Conservation (phyloP, 192 early-diverging fungal species). For the Coemansia asiatica region DNA sequence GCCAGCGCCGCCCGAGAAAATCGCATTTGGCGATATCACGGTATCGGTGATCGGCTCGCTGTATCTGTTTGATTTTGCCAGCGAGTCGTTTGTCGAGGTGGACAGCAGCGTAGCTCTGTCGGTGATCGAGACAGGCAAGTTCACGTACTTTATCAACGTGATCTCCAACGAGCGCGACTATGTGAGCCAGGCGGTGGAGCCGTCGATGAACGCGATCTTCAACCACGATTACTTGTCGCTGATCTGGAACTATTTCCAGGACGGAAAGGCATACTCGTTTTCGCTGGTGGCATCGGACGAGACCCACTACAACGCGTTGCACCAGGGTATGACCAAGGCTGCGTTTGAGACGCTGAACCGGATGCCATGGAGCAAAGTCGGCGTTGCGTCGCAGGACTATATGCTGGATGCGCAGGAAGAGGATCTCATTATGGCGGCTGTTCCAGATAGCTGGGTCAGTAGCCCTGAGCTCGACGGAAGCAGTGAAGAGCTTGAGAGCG, state of each 20-base stretch:
- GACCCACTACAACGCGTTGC: constrained; percentile 59
- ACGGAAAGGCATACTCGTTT: constrained; percentile 68
- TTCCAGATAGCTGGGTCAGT: constrained; percentile 29
- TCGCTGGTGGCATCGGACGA: constrained; percentile 64
- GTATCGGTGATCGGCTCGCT: constrained; percentile 59
- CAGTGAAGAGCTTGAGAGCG: constrained; percentile 17
- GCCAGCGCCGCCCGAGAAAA: constrained; percentile 28
- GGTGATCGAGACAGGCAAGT: constrained; percentile 38
- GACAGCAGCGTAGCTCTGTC: constrained; percentile 45
- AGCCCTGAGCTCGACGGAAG: constrained; percentile 15
- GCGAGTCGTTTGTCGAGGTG: constrained; percentile 59
- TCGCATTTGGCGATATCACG: constrained; percentile 54
- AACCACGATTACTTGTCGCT: constrained; percentile 69
- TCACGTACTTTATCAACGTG: constrained; percentile 60
- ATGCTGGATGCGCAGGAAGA: constrained; percentile 73
- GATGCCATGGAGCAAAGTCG: constrained; percentile 64
- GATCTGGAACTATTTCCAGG: constrained; percentile 79
- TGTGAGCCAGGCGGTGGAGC: constrained; percentile 62
- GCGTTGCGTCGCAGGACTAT: constrained; percentile 71
- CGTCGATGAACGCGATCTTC: constrained; percentile 78
- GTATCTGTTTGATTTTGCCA: constrained; percentile 64
- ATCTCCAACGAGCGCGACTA: constrained; percentile 49
- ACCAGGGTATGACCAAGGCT: constrained; percentile 65
- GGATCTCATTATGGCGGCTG: constrained; percentile 53
- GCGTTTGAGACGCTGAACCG: constrained; percentile 76